Conservation (phyloP, 1,284 basidiomycete species). For the Ceratobasidium sp. region DNA sequence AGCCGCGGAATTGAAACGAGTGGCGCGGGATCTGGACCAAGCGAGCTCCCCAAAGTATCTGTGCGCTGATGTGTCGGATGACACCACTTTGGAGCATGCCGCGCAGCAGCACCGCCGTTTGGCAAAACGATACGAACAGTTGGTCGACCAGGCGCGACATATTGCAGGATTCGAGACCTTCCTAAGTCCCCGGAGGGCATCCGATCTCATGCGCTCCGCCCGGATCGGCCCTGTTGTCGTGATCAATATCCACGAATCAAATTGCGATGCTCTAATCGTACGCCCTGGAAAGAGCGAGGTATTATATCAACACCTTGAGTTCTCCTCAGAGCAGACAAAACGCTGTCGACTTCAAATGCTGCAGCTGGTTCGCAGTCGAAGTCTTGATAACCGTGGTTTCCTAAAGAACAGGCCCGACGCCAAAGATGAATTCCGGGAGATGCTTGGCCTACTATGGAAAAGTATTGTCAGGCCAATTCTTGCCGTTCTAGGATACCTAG, state of each 20-base stretch:
- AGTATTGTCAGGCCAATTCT: conserved; percentile 39
- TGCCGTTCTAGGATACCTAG: conserved; percentile 1
- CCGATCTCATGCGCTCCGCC: background rate
- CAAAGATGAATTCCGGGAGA: background rate
- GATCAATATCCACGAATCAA: conserved; percentile 9
- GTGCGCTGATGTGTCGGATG: background rate
- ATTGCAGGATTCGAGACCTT: conserved; percentile 4
- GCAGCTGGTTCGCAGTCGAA: background rate
- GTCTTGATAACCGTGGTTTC: background rate
- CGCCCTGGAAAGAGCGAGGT: background rate
- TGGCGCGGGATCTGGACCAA: background rate
- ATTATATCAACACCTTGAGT: background rate
- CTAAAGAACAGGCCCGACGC: background rate
- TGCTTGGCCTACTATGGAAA: conserved; percentile 32
- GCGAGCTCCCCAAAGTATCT: background rate
- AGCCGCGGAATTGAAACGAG: background rate
- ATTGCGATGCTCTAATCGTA: background rate
- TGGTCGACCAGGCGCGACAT: background rate
- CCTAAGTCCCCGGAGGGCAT: background rate
- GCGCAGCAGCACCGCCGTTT: conserved; percentile 10
- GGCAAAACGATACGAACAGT: background rate
- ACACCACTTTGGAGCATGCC: background rate
- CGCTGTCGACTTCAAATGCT: background rate
- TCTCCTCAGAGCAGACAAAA: background rate
- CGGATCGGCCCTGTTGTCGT: background rate